Evolutionary conservation across 2,329 filamentous ascomycete genomes (phyloP).

Genomic region (Alternaria burnsii): DNA sequence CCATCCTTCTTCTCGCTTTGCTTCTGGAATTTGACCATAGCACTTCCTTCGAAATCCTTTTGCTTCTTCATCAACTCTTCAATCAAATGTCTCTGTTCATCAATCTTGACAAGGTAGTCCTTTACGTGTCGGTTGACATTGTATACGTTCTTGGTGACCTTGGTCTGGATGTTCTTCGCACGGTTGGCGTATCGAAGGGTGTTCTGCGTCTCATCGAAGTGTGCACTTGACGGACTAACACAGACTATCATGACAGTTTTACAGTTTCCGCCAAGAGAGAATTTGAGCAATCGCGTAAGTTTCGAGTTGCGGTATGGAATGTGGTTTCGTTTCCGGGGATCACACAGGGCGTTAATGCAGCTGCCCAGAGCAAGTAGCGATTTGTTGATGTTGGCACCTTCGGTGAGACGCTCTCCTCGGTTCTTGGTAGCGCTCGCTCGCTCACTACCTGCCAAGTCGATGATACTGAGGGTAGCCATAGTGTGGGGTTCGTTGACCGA

Average conservation of each 20-base stretch:
- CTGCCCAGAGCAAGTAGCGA: constrained; percentile 92
- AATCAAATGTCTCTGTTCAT: constrained; percentile 97
- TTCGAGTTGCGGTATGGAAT: constrained; percentile 98
- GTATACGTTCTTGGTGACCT: constrained; percentile 98
- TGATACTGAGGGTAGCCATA: constrained; percentile 98
- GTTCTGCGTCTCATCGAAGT: constrained; percentile 98
- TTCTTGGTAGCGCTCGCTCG: constrained; percentile 97
- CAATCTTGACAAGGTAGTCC: constrained; percentile 98
- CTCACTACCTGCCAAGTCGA: constrained; percentile 95
- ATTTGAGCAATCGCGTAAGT: constrained; percentile 92
- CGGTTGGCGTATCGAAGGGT: constrained; percentile 96
- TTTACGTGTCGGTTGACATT: constrained; percentile 99
- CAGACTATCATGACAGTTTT: constrained; percentile 99
- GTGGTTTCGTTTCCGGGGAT: constrained; percentile 88
- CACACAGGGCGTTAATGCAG: constrained; percentile 98
- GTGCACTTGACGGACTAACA: constrained; percentile 92
- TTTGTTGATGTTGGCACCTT: constrained; percentile 99
- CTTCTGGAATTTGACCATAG: constrained; percentile 90
- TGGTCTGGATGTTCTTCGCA: constrained; percentile 99
- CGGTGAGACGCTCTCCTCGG: constrained; percentile 85
- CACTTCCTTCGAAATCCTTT: constrained; percentile 82
- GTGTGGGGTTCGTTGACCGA: constrained; percentile 93
- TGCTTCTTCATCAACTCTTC: constrained; percentile 94
- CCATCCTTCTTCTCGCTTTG: constrained; percentile 84
- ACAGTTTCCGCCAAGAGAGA: constrained; percentile 96